Evolutionary conservation across 2,329 filamentous ascomycete genomes (phyloP), one percentile per base, ranked within the genome.

Genomic region (Magnaporthiopsis incrustans): DNA sequence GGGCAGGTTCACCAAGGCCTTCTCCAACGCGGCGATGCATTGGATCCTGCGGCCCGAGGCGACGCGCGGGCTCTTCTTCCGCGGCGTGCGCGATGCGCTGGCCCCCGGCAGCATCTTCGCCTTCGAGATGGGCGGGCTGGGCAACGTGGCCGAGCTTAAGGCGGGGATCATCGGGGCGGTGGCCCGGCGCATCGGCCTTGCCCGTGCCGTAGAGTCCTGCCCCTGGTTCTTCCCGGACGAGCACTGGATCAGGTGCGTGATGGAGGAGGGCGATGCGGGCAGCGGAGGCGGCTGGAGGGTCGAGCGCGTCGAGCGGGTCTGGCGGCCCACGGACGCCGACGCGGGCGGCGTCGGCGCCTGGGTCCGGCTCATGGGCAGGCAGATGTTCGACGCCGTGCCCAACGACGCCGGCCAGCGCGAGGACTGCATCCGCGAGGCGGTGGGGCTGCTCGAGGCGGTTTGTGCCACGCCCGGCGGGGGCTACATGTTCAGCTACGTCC

Each of bases 201-300:
- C 76, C n/a, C 73, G 75, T 12, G 83, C 83, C 0, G 66, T 77
- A 26, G 79, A 78, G 18, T 78, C 76, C 0, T 82, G 82, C 66
- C 88, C 89, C 5, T 91, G 89, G 89, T 91, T 89, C 73, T 91
- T 91, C 72, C 86, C 88, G 0, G 85, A 87, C 67, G 85, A 87
- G 69, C 72, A 67, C 0, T 89, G 86, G 86, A 81, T 85, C 72
- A 73, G 68, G 38, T 67, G 72, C 53, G 71, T 77, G 56, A 69
- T 79, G 66, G 75, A 81, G 66, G 44, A 15, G 18, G 44, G 8
- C 0, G 44, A 22, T 4, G 44, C 7, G 7, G 22, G 44, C 6
- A 71, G 75, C 61, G 78, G 78, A 1, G 79, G 78, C 25, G 81
- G 80, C 30, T 82, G 79, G 74, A 70, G 72, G 64, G 74, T 87